A percentile compares a stretch with the other conserved stretches of the same genome.
phyloP scores from a whole-genome alignment of 1,139 yeast species.

The Saccharomyces uvarum region DNA sequence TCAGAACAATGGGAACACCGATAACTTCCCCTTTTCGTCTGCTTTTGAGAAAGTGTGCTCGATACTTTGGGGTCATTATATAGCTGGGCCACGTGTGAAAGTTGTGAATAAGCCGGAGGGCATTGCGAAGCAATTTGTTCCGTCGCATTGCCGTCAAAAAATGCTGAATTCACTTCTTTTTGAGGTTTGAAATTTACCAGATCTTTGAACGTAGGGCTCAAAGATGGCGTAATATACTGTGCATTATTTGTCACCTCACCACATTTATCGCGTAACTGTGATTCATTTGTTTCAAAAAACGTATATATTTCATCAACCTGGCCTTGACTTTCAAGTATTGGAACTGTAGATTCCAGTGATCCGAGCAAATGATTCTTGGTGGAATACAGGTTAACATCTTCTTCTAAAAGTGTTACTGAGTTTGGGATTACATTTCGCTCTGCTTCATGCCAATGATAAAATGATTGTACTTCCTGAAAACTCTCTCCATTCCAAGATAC shows the following conservation, averaged over 20 bases:
- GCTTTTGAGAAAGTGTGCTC: conserved; percentile 26
- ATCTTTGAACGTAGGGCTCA: neutral
- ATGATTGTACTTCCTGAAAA: neutral
- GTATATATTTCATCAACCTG: neutral
- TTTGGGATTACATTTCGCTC: neutral
- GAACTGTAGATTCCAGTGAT: neutral
- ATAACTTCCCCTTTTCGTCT: conserved; percentile 41
- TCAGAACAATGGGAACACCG: conserved; percentile 46
- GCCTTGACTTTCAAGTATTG: neutral
- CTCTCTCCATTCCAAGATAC: neutral
- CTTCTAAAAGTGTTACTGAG: neutral
- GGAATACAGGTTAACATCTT: neutral
- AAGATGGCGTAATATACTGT: neutral
- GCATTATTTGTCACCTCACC: neutral
- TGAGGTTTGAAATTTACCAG: neutral
- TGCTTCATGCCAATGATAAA: neutral
- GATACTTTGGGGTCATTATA: conserved; percentile 8
- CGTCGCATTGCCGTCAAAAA: neutral
- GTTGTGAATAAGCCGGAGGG: neutral
- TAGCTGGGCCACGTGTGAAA: neutral
- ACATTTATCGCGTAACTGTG: neutral
- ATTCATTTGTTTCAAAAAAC: neutral
- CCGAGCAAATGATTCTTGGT: neutral
- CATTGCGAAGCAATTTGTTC: neutral
- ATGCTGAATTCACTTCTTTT: neutral